Conservation (phyloP, 2,329 filamentous ascomycete species). For the Calycina herbarum region DNA sequence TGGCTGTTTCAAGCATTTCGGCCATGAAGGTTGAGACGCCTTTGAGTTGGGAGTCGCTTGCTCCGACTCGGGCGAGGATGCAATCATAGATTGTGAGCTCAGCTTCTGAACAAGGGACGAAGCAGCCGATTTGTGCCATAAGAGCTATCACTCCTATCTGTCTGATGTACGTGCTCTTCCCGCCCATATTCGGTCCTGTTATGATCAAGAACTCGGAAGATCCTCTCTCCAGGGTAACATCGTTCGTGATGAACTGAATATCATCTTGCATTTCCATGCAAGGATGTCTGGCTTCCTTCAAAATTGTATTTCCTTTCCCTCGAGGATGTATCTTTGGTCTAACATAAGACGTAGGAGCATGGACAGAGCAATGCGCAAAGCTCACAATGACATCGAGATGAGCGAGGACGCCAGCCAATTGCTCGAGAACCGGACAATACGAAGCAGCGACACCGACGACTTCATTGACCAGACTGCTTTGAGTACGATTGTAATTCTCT, state of each 20-base stretch:
- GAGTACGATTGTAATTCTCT: conserved; percentile 91
- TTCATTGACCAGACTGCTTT: conserved; percentile 85
- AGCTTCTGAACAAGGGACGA: conserved; percentile 87
- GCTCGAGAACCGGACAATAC: conserved; percentile 90
- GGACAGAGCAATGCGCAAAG: conserved; percentile 88
- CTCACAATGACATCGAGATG: conserved; percentile 95
- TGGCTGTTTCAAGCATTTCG: conserved; percentile 98
- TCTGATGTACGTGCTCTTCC: conserved; percentile 97
- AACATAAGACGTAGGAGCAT: conserved; percentile 89
- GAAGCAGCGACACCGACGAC: conserved; percentile 92
- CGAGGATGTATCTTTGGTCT: conserved; percentile 87
- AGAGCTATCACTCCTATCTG: conserved; percentile 96
- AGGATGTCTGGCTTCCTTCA: conserved; percentile 93
- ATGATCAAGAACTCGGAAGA: conserved; percentile 74
- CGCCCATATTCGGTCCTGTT: conserved; percentile 98
- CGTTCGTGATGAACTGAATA: conserved; percentile 97
- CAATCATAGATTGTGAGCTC: conserved; percentile 96
- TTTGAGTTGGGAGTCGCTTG: conserved; percentile 94
- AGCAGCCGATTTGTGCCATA: conserved; percentile 96
- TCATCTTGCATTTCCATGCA: conserved; percentile 99
- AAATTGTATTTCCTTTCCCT: conserved; percentile 81
- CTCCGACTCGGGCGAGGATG: conserved; percentile 92
- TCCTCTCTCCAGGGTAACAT: conserved; percentile 77
- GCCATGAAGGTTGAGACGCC: conserved; percentile 99
- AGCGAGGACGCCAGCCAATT: conserved; percentile 81